Base-by-base conservation (phyloP, 306 rosid genomes). In the Pyrus bretschneideri region DNA sequence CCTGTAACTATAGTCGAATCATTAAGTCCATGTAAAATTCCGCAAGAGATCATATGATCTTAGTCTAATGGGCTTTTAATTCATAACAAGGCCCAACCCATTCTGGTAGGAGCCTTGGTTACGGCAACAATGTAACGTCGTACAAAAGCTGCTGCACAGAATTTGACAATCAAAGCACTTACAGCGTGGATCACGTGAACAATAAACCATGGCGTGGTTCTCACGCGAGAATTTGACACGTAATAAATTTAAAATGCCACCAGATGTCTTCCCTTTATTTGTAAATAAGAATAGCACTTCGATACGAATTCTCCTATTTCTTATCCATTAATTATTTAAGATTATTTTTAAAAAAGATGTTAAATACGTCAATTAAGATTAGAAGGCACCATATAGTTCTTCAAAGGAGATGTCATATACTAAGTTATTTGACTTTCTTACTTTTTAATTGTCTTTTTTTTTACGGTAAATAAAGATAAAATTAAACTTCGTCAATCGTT, bases 141-240 rank as follows among this genome's bases (percentile, higher is more conserved):
- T 49, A 49, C 55, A 49, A 49, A 49, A 49, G 55, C 11, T 40
- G 55, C 8, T 5, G 21, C 55, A 15, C 19, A 4, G 55, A 46
- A 49, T 49, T 14, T 14, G 6, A 49, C 8, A 8, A 40, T 9
- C 3, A 40, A 61, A 8, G 13, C 18, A 27, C 9, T 4, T 30
- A 45, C 60, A 21, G 55, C 67, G 52, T 72, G 71, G 42, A 57
- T 68, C 73, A 73, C 67, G 69, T 61, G 76, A 35, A 3, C 64
- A 2, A 27, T 22, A 17, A n/a, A 65, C 72, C 44, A 72, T 73
- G 78, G 88, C 88, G 88, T 85, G 79, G 66, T 79, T 79, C 80
- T 87, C 74, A 91, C 91, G 97, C 94, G 80, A 86, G 77, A 45
- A 72, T 61, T 23, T 21, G 15, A 58, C 54, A 15, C 31, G 0